Conservation (phyloP, 2,329 filamentous ascomycete genomes). For the Mycocentrospora acerina region DNA sequence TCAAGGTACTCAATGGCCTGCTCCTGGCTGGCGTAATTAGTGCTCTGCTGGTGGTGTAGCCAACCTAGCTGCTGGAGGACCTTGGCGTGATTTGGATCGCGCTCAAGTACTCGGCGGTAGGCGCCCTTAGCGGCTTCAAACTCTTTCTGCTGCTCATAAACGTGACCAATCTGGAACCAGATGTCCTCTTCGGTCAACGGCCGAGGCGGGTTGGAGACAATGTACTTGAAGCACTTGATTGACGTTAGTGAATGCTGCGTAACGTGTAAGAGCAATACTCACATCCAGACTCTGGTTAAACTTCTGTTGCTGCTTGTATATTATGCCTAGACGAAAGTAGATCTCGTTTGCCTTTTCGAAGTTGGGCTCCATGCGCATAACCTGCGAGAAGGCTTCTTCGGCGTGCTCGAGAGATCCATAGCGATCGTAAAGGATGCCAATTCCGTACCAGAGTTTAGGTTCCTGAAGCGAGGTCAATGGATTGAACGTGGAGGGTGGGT, state of each 20-base stretch:
- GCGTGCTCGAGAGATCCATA: constrained; percentile 97
- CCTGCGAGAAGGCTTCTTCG: constrained; percentile 96
- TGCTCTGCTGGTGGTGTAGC: constrained; percentile 96
- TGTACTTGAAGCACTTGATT: constrained; percentile 94
- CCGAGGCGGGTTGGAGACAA: constrained; percentile 86
- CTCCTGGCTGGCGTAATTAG: constrained; percentile 87
- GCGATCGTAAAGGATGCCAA: constrained; percentile 93
- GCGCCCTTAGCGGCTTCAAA: constrained; percentile 91
- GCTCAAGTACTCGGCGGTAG: constrained; percentile 89
- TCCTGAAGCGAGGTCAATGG: constrained; percentile 57
- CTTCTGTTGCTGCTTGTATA: constrained; percentile 98
- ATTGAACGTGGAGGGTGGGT: background rate
- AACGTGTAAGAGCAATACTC: constrained; percentile 20
- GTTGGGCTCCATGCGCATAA: constrained; percentile 97
- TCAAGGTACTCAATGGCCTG: constrained; percentile 95
- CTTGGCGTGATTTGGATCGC: constrained; percentile 95
- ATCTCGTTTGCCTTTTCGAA: constrained; percentile 99
- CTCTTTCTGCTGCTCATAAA: constrained; percentile 99
- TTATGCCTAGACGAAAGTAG: constrained; percentile 98
- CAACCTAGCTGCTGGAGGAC: constrained; percentile 96
- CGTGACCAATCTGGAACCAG: constrained; percentile 99
- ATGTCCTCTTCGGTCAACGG: constrained; percentile 97
- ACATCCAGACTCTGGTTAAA: constrained; percentile 91
- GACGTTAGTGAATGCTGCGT: constrained; percentile 11
- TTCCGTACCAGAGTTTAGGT: constrained; percentile 97